Conservation (phyloP, 139 green algal species). For the Monoraphidium neglectum region DNA sequence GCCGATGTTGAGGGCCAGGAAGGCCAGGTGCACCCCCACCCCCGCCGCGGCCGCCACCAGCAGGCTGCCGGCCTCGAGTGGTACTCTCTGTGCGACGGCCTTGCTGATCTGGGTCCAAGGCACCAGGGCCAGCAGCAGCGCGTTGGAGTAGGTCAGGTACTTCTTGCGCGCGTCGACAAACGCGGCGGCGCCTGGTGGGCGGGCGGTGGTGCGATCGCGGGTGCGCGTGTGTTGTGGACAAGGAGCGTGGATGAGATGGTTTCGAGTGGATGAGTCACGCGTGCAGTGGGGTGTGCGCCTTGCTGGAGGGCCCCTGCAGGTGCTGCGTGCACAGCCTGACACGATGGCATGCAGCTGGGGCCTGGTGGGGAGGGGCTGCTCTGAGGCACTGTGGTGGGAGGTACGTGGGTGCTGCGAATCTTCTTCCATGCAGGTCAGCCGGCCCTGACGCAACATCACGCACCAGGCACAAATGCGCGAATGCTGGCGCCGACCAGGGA, state of each 20-base stretch:
- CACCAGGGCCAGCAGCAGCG: constrained; percentile 49
- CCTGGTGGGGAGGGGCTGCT: too few species aligned
- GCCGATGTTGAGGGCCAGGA: constrained; percentile 49
- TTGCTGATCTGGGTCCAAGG: constrained; percentile 72
- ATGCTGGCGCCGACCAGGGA: constrained; percentile 49
- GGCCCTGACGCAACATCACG: neutral
- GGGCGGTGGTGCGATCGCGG: too few species aligned
- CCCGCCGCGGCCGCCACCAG: constrained; percentile 33
- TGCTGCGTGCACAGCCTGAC: too few species aligned
- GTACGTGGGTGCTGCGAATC: too few species aligned
- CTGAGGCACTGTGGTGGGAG: too few species aligned
- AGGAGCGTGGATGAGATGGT: too few species aligned
- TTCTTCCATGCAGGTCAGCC: neutral
- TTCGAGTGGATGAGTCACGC: too few species aligned
- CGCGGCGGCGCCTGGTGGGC: constrained; percentile 31
- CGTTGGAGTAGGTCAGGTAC: constrained; percentile 39
- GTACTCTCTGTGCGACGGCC: constrained; percentile 26
- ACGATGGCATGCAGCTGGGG: too few species aligned
- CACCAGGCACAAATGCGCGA: constrained; percentile 39
- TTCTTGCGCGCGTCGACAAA: constrained; percentile 39
- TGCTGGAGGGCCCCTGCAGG: too few species aligned
- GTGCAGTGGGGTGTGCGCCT: too few species aligned
- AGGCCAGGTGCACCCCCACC: constrained; percentile 44
- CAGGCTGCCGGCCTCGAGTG: constrained; percentile 25
- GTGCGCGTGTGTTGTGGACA: too few species aligned